A percentile compares a stretch with the other conserved stretches of the same genome.
phyloP scores from a whole-genome alignment of 106 monocot genomes.

The Vanilla planifolia region DNA sequence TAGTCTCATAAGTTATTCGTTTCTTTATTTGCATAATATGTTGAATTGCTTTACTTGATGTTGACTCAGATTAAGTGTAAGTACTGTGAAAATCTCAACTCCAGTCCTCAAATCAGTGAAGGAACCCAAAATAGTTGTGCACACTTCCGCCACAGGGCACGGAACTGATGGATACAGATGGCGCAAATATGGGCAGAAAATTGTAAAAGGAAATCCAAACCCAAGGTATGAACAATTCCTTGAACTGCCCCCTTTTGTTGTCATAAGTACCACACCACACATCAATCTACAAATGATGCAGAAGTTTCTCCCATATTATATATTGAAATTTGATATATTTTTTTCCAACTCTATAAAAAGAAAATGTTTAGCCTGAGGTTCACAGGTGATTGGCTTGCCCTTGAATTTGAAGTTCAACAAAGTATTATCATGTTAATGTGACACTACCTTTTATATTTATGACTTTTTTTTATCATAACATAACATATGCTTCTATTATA shows the following conservation, averaged over 20 bases:
- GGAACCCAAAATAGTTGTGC: slow-evolving; percentile 76
- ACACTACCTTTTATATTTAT: too few species aligned
- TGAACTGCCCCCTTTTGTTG: neutral
- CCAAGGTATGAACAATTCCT: slow-evolving; percentile 51
- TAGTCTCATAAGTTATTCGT: neutral
- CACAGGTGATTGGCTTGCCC: too few species aligned
- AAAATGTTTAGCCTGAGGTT: too few species aligned
- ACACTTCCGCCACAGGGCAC: slow-evolving; percentile 29
- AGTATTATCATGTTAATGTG: too few species aligned
- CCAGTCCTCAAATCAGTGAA: slow-evolving; percentile 45
- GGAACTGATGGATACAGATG: slow-evolving; percentile 89
- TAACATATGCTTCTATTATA: too few species aligned
- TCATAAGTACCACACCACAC: too few species aligned
- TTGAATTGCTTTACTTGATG: slow-evolving; percentile 9
- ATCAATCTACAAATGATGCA: too few species aligned
- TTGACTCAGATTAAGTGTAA: slow-evolving; percentile 37
- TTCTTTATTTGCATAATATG: neutral
- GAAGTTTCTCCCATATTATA: too few species aligned
- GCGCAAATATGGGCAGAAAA: slow-evolving; percentile 97
- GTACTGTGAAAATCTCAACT: slow-evolving; percentile 17
- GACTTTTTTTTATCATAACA: too few species aligned
- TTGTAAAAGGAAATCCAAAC: slow-evolving; percentile 93
- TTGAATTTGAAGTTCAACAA: too few species aligned
- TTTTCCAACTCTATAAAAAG: too few species aligned
- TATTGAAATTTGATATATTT: too few species aligned